phyloP scores from a whole-genome alignment of 1,139 yeast species.

The Meyerozyma sp. region DNA sequence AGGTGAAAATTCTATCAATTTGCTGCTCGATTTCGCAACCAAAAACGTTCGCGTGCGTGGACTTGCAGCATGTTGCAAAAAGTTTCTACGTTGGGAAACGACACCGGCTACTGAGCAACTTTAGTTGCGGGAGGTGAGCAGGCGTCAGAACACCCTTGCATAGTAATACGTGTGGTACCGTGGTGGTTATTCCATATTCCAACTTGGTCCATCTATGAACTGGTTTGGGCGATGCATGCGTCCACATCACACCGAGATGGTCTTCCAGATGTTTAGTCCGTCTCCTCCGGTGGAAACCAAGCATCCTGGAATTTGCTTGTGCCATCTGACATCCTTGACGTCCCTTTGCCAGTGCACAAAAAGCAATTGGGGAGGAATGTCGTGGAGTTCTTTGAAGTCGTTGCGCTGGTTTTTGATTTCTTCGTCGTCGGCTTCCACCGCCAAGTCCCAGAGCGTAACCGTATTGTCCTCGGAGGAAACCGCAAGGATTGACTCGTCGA shows the following conservation, averaged over 20 bases:
- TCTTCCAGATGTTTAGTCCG: slow-evolving; percentile 93
- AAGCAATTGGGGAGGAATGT: slow-evolving; percentile 91
- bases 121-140: background rate
- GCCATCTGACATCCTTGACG: slow-evolving; percentile 98
- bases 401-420: slow-evolving; percentile 75
- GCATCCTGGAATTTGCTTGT: slow-evolving; percentile 93
- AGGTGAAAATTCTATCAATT: background rate
- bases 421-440: slow-evolving; percentile 96
- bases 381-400: slow-evolving; percentile 73
- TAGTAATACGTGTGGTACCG: background rate
- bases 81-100: background rate
- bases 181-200: background rate
- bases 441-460: slow-evolving; percentile 94
- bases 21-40: background rate
- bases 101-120: too few species aligned
- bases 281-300: slow-evolving; percentile 93
- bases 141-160: background rate
- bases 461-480: slow-evolving; percentile 96
- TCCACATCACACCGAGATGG: slow-evolving; percentile 68
- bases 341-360: slow-evolving; percentile 98
- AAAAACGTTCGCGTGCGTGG: background rate
- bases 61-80: background rate
- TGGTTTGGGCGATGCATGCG: background rate
- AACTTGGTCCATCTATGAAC: background rate
- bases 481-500: slow-evolving; percentile 92